Evolutionary conservation across 148 eudicot genomes (phyloP).

Genomic region (Suaeda aralocaspica): DNA sequence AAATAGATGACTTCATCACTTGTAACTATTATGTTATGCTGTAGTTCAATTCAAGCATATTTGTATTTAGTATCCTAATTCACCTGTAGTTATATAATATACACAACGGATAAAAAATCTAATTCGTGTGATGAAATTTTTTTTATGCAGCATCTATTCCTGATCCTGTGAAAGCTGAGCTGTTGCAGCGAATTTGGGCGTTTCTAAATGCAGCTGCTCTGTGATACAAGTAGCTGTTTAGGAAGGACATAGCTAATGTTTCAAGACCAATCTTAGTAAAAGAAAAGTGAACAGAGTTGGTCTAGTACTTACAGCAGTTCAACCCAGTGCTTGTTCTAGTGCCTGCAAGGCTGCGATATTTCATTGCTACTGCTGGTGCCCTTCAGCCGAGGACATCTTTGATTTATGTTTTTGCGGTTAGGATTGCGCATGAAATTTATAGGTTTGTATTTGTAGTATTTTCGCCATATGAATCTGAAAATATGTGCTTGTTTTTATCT

Average conservation of each 20-base stretch:
- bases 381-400: conserved; percentile 1
- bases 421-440: not conserved
- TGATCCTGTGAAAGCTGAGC: conserved; percentile 62
- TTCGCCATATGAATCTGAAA: not conserved
- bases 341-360: too few relatives aligned
- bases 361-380: conserved; percentile 8
- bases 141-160: conserved; percentile 57
- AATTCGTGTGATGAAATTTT: not conserved
- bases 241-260: not conserved
- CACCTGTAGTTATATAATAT: not conserved
- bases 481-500: not conserved
- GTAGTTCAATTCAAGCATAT: not conserved
- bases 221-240: conserved; percentile 19
- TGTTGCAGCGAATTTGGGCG: conserved; percentile 60
- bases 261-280: not conserved
- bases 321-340: conserved; percentile 1
- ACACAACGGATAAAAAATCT: too few relatives aligned
- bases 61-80: not conserved
- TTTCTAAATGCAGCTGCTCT: conserved; percentile 58
- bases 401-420: not conserved
- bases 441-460: conserved; percentile 8
- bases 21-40: not conserved
- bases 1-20: not conserved
- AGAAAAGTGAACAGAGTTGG: not conserved
- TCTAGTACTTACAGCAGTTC: conserved; percentile 1